phyloP scores from a whole-genome alignment of 2,329 filamentous ascomycete genomes.

The Mycogone perniciosa region DNA sequence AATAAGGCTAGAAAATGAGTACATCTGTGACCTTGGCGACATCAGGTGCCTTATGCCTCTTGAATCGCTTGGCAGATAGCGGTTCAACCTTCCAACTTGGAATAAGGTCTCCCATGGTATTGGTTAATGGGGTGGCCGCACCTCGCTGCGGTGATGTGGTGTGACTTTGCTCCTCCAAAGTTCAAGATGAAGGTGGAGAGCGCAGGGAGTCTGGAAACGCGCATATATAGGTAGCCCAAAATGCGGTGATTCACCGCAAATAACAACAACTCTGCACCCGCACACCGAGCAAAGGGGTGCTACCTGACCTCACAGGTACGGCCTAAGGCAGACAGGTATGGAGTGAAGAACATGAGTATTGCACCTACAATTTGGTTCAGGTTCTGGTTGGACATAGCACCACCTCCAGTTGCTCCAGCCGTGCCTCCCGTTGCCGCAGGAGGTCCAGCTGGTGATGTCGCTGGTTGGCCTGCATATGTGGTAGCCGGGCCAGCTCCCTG shows the following conservation, averaged over 20 bases:
- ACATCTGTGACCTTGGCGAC: neutral
- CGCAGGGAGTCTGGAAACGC: neutral
- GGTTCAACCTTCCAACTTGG: neutral
- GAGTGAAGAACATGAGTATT: conserved; percentile 17
- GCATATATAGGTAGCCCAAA: neutral
- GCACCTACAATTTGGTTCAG: conserved; percentile 87
- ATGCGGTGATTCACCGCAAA: too few relatives aligned
- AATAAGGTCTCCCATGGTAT: neutral
- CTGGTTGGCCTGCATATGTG: conserved; percentile 27
- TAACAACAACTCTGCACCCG: too few relatives aligned
- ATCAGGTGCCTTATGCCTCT: neutral
- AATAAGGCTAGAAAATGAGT: neutral
- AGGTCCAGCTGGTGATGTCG: conserved; percentile 26
- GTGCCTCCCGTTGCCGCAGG: conserved; percentile 26
- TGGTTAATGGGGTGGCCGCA: neutral
- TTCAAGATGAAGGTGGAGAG: neutral
- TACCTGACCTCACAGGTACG: too few relatives aligned
- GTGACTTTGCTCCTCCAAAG: neutral
- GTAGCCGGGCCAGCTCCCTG: conserved; percentile 25
- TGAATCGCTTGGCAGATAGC: neutral
- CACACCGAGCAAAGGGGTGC: too few relatives aligned
- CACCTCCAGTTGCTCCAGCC: conserved; percentile 19
- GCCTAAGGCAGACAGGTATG: neutral
- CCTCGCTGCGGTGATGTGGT: neutral
- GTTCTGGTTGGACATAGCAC: conserved; percentile 72